Percentiles rank a stretch among this genome's conserved stretches.
These are phyloP conservation scores for Microcyclospora tardicrescens DNA, from an alignment of 2,329 filamentous ascomycete species.

Conservation along the genomic window DNA sequence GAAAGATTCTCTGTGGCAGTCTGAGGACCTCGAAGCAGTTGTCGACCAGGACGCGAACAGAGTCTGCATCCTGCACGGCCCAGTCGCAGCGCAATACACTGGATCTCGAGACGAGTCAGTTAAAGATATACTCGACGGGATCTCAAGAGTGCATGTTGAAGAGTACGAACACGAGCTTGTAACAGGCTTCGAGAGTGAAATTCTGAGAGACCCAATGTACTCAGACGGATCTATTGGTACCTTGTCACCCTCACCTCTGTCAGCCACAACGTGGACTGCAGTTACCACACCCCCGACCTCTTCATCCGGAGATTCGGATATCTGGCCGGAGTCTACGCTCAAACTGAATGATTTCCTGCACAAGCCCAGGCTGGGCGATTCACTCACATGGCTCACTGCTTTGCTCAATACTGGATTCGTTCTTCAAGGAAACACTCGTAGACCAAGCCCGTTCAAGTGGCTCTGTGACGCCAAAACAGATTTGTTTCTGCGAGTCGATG, in stretches of 20 bases:
- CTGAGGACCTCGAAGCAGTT: constrained; percentile 85
- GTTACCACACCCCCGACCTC: constrained; percentile 83
- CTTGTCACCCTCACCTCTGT: constrained; percentile 70
- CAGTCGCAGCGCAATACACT: constrained; percentile 76
- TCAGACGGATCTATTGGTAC: constrained; percentile 97
- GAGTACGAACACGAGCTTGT: too few species aligned
- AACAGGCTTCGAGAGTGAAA: too few species aligned
- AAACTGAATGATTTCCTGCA: too few species aligned
- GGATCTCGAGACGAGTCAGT: constrained; percentile 78
- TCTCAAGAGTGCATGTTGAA: constrained; percentile 27
- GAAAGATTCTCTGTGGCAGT: constrained; percentile 98
- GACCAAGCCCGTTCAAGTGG: too few species aligned
- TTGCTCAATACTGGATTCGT: too few species aligned
- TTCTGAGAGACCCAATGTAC: too few species aligned
- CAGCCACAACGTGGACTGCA: constrained; percentile 53
- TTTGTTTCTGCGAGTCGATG: too few species aligned
- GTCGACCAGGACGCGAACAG: constrained; percentile 86
- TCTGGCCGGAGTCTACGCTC: too few species aligned
- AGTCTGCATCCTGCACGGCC: constrained; percentile 88
- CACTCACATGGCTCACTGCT: too few species aligned
- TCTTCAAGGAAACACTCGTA: too few species aligned
- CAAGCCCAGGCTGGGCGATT: too few species aligned
- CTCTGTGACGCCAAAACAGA: too few species aligned
- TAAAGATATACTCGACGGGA: constrained; percentile 76
- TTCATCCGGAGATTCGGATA: constrained; percentile 72